Percentiles rank a stretch among this genome's conserved stretches.
These are phyloP conservation scores for Amanita subjunquillea DNA, from an alignment of 768 basidiomycete genomes.

Conservation along the genomic window DNA sequence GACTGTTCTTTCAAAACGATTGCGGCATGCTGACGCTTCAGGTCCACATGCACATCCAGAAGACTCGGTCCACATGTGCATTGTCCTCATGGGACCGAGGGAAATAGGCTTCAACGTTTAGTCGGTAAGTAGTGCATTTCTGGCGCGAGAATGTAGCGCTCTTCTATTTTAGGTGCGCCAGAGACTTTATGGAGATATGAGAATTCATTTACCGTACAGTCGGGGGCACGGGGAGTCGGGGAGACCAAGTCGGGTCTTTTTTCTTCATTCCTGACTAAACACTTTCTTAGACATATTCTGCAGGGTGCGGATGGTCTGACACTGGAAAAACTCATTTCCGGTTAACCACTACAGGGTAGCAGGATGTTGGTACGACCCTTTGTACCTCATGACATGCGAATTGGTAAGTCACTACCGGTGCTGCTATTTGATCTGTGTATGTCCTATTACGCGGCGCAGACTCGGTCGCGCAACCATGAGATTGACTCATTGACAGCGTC, in stretches of 20 bases:
- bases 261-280: background rate
- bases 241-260: background rate
- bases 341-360: background rate
- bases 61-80: background rate
- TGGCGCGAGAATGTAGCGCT: background rate
- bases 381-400: background rate
- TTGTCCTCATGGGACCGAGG: background rate
- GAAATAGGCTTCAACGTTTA: background rate
- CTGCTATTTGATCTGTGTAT: background rate
- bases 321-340: background rate
- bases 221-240: background rate
- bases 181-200: background rate
- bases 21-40: background rate
- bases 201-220: background rate
- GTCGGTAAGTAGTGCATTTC: background rate
- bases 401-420: background rate
- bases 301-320: too few species aligned
- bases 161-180: background rate
- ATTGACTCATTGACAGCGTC: too few species aligned
- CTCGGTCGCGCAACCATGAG: background rate
- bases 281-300: too few species aligned
- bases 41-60: background rate
- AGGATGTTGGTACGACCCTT: background rate
- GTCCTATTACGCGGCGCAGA: background rate
- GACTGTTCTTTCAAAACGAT: background rate